These are phyloP conservation scores for Diospyros lotus DNA, from an alignment of 148 eudicot species.

Conservation along the genomic window DNA sequence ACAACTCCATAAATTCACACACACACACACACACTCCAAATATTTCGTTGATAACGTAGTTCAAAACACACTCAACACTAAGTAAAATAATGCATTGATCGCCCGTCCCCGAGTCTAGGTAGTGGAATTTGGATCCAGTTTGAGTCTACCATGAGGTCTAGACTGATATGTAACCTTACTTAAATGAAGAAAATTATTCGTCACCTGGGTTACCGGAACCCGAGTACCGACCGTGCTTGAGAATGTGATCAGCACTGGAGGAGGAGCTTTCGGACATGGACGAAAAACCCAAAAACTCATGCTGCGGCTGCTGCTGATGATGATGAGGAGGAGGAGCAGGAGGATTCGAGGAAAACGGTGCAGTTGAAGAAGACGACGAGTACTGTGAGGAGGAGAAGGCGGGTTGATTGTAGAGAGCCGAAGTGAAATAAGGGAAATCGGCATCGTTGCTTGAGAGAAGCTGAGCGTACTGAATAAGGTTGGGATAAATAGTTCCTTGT, in stretches of 20 bases:
- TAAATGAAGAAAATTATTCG: neutral
- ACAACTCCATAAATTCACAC: too few relatives aligned
- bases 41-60: too few relatives aligned
- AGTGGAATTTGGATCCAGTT: too few relatives aligned
- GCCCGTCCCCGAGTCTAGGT: too few relatives aligned
- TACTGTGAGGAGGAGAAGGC: neutral
- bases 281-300: neutral
- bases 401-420: conserved; percentile 18
- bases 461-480: conserved; percentile 44
- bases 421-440: conserved; percentile 29
- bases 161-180: too few relatives aligned
- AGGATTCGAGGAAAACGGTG: neutral
- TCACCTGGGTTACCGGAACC: neutral
- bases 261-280: neutral
- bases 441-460: conserved; percentile 40
- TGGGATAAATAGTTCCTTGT: conserved; percentile 9
- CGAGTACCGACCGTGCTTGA: neutral
- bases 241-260: neutral
- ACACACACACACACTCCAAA: too few relatives aligned
- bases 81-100: too few relatives aligned
- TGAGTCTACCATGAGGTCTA: too few relatives aligned
- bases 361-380: neutral
- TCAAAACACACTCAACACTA: too few relatives aligned
- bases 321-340: neutral
- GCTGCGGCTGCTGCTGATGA: neutral